Evolutionary conservation across 352 stramenopile species (phyloP).

Genomic region (Globisporangium perplexum): DNA sequence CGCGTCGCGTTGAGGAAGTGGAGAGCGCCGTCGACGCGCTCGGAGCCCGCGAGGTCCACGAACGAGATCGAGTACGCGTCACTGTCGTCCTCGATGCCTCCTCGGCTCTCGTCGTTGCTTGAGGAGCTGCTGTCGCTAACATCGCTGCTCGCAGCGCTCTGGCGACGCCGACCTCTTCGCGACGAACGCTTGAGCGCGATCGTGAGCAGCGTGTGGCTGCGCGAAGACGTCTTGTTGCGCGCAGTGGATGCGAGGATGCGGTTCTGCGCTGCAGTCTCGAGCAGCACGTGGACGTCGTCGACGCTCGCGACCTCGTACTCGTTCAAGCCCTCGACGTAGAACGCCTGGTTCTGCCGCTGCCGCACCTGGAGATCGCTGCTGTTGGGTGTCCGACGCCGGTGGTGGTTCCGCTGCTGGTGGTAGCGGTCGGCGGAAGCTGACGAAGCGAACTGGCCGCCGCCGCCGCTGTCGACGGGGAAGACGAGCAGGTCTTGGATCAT

Average conservation of each 20-base stretch:
- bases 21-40: constrained; percentile 46
- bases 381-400: background rate
- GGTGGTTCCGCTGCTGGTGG: too few species aligned
- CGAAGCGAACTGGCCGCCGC: background rate
- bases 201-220: constrained; percentile 65
- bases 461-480: constrained; percentile 10
- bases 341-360: constrained; percentile 32
- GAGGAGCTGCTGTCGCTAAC: background rate
- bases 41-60: constrained; percentile 66
- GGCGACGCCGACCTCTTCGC: background rate
- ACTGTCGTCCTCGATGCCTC: constrained; percentile 2
- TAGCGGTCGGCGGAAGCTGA: background rate
- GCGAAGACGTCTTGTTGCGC: constrained; percentile 65
- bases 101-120: constrained; percentile 11
- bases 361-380: constrained; percentile 39
- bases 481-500: constrained; percentile 57
- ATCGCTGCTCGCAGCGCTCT: constrained; percentile 1
- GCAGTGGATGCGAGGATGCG: constrained; percentile 47
- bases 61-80: constrained; percentile 47
- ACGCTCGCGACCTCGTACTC: constrained; percentile 45
- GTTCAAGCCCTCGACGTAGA: constrained; percentile 54
- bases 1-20: constrained; percentile 49
- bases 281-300: constrained; percentile 35
- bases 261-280: constrained; percentile 43
- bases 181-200: constrained; percentile 29